Evolutionary conservation across 306 rosid genomes (phyloP), one percentile per base, ranked within the genome.

Genomic region (Astragalus membranaceus): DNA sequence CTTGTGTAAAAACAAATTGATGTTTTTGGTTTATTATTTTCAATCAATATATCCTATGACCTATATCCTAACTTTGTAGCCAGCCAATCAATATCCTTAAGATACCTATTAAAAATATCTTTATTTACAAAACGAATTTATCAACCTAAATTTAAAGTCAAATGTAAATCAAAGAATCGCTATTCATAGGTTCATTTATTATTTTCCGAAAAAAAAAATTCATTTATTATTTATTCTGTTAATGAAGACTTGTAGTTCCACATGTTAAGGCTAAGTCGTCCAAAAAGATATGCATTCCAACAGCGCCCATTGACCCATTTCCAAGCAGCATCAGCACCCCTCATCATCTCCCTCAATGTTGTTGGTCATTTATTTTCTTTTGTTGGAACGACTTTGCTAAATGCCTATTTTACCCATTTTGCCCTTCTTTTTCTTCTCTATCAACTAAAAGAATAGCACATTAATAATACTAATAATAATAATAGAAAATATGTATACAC

Each of bases 111-210:
- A 26, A 26, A 26, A 26, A 26, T 20, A 20, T 20, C 23, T 20
- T 3, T 26, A 26, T 39, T 39, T 39, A 39, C 11, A 8, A 39
- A 39, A 39, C 10, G 63, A 9, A 23, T 9, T 29, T 7, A 61
- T 60, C 43, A 49, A 49, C 77, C 7, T 11, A 36, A 35, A 48
- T 60, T 72, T 69, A 36, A 60, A 59, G 69, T 69, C 37, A 42
- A 61, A 39, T 15, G 17, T 32, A 9, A 12, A 55, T 36, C 50
- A 50, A 55, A 54, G 43, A 42, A 55, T 53, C 7, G 42, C 26
- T 16, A 10, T 64, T 36, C 60, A 8, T 3, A 47, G 6, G 15
- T 5, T 36, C 12, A 5, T 11, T 72, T 66, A 16, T 37, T 33
- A 10, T 48, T 32, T 16, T 44, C 2, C 1, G 1, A 4, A 36